Percentiles rank a stretch among this genome's conserved stretches.
Evolutionary conservation across 2,329 filamentous ascomycete species (phyloP).

Genomic region (Colletotrichum echinochloae): DNA sequence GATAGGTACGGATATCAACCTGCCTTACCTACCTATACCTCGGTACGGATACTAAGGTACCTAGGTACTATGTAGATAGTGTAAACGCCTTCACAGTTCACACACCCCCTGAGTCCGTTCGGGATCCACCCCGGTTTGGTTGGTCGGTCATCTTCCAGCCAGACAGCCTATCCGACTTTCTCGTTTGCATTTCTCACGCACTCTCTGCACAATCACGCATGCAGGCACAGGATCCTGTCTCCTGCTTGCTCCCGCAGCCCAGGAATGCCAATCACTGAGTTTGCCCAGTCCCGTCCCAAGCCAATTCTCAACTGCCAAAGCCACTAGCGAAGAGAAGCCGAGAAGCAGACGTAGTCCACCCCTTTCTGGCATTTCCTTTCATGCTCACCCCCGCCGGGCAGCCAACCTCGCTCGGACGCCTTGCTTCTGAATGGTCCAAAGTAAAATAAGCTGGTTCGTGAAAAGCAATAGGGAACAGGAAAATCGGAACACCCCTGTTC

Average conservation of each 20-base stretch:
- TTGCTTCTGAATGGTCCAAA: constrained; percentile 40
- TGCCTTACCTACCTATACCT: no score
- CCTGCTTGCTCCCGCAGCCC: constrained; percentile 26
- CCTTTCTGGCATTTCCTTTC: constrained; percentile 34
- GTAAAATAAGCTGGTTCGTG: constrained; percentile 42
- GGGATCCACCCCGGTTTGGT: constrained; percentile 1
- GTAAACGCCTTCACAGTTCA: constrained; percentile 3
- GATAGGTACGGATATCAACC: no score
- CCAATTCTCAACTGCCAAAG: constrained; percentile 30
- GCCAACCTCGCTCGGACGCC: constrained; percentile 31
- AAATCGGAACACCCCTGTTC: constrained; percentile 29
- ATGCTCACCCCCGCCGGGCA: constrained; percentile 28
- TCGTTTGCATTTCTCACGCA: background rate
- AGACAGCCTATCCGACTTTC: constrained; percentile 24
- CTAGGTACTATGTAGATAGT: background rate
- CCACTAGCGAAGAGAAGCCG: constrained; percentile 24
- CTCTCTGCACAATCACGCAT: constrained; percentile 25
- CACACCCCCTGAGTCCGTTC: constrained; percentile 26
- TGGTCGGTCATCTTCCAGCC: background rate
- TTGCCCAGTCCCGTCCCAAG: constrained; percentile 16
- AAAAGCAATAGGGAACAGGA: constrained; percentile 35
- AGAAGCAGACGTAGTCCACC: constrained; percentile 20
- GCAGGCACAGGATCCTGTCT: constrained; percentile 24
- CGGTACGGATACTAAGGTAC: no score
- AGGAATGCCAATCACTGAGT: constrained; percentile 27